Evolutionary conservation across 129 eudicot species (phyloP).

Genomic region (Flaveria trinervia): DNA sequence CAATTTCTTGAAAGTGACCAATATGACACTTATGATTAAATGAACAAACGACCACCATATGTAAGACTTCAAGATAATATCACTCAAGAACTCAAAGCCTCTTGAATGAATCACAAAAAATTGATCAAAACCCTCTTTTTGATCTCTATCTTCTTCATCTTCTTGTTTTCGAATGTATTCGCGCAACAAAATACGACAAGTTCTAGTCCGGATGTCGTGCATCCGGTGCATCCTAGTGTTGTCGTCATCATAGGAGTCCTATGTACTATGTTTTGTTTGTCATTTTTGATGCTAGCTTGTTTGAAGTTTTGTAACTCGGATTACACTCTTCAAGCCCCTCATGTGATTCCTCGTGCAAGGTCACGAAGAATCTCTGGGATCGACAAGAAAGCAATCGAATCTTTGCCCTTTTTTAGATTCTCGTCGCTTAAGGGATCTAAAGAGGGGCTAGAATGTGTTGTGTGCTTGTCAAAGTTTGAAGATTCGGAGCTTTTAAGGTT

Average conservation of each 20-base stretch:
- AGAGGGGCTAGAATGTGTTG: conserved; percentile 65
- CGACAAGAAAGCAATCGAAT: conserved; percentile 49
- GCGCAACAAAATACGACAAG: conserved; percentile 39
- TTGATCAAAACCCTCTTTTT: conserved; percentile 15
- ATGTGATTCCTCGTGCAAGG: conserved; percentile 1
- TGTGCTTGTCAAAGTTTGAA: conserved; percentile 58
- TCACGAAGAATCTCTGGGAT: conserved; percentile 54
- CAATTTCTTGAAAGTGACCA: conserved; percentile 32
- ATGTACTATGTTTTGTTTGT: conserved; percentile 39
- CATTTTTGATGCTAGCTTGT: conserved; percentile 48
- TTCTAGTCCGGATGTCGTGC: conserved; percentile 1
- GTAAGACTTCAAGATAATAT: conserved; percentile 13
- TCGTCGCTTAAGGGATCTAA: conserved; percentile 60
- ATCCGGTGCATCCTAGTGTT: conserved; percentile 45
- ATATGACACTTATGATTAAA: conserved; percentile 3
- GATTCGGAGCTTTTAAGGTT: conserved; percentile 53
- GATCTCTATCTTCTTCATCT: conserved; percentile 22
- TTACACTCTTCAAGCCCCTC: conserved; percentile 29
- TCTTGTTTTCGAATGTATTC: conserved; percentile 29
- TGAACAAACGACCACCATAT: conserved; percentile 20
- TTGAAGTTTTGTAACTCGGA: conserved; percentile 41
- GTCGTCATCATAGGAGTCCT: conserved; percentile 46
- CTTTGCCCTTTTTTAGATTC: conserved; percentile 57
- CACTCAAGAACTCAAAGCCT: conserved; percentile 16
- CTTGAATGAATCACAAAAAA: conserved; percentile 36